Evolutionary conservation across 371 early-diverging fungal species (phyloP).

Genomic region (Rhizopus stolonifer): DNA sequence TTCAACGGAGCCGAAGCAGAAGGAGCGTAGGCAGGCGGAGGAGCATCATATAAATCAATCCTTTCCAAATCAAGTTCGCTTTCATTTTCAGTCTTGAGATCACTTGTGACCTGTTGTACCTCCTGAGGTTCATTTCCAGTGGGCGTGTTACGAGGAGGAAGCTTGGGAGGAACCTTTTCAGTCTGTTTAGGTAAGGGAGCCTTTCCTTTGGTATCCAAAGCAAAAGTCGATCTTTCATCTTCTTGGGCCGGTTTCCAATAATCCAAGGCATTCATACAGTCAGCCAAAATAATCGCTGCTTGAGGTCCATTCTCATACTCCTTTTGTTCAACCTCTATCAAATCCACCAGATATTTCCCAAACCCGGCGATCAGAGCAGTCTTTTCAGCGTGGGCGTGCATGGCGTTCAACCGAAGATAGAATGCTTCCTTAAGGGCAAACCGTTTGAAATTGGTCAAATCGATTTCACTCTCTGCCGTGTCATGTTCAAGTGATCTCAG

Average conservation of each 20-base stretch:
- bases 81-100: constrained; percentile 23
- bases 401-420: constrained; percentile 50
- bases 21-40: constrained; percentile 39
- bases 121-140: constrained; percentile 20
- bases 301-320: constrained; percentile 39
- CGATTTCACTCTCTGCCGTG: constrained; percentile 43
- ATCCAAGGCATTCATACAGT: constrained; percentile 42
- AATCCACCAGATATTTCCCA: constrained; percentile 48
- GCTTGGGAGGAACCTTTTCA: not conserved
- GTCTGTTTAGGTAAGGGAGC: constrained; percentile 10
- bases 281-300: constrained; percentile 38
- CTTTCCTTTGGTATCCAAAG: constrained; percentile 15
- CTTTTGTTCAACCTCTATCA: constrained; percentile 37
- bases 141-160: constrained; percentile 5
- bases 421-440: constrained; percentile 52
- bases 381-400: constrained; percentile 48
- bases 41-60: constrained; percentile 40
- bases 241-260: constrained; percentile 39
- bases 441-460: constrained; percentile 49
- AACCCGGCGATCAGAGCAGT: constrained; percentile 47
- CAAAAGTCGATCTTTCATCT: constrained; percentile 38
- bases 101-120: constrained; percentile 26
- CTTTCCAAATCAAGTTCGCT: constrained; percentile 23
- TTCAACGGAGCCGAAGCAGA: constrained; percentile 13
- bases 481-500: constrained; percentile 40